Base-by-base conservation (phyloP, 2,329 filamentous ascomycete species). In the Beauveria varroae region DNA sequence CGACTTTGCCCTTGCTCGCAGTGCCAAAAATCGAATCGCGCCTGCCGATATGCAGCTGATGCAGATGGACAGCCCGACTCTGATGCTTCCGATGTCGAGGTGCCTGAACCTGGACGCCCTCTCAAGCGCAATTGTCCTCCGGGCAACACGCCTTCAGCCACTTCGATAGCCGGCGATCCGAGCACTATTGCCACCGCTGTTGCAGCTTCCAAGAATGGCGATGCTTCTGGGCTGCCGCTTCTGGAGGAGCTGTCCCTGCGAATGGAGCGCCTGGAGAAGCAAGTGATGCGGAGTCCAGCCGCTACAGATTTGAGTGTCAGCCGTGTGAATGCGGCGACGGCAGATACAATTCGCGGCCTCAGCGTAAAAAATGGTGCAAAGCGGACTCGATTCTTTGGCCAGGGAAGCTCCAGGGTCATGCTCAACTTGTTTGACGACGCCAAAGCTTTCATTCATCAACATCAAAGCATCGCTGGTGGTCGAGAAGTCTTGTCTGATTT, bases 391-490 rank as follows among this genome's bases (percentile, higher is more conserved):
- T 80, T 79, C 61, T 81, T 83, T 64, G 81, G 81, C 0, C 80
- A 82, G 65, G 81, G 76, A 63, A 81, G 78, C 66, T 76, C 79
- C 22, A 76, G 81, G 30, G 80, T 83, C 37, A 68, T 84, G 59
- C 66, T 84, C 16, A 83, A 84, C 64, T 68, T 84, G 79, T 84
- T 83, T 64, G 78, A 80, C 61, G 80, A 83, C 62, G 81, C 81
- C 49, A 81, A 78, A 63, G 75, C 78, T 8, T 81, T 81, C 65
- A 74, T 83, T 69, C 72, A 74, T 24, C 75, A 75, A 63, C 73
- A 72, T 22, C 72, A 71, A 34, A 75, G 74, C 57, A 72, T 74
- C n/a, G 70, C 72, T 54, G 72, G 75, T 30, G 72, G 78, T 30
- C 67, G 72, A 30, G 77, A 81, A 22, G 65, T 79, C 41, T 76